Evolutionary conservation across 2,329 filamentous ascomycete genomes (phyloP), one percentile per base, ranked within the genome.

Genomic region (Xylaria hypoxylon): DNA sequence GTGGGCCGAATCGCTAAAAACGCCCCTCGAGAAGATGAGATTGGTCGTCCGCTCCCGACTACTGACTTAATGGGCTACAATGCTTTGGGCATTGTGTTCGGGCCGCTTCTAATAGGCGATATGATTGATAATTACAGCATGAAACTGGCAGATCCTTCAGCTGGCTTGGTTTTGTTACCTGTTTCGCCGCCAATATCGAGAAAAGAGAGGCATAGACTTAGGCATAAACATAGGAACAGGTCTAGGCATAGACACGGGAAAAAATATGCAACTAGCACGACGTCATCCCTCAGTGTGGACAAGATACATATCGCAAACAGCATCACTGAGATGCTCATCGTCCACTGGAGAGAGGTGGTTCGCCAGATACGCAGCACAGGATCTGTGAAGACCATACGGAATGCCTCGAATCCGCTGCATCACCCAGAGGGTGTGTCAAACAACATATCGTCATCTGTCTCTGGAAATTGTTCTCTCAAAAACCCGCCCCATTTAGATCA

Each of bases 261-360:
- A 5, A 19, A 15, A 4, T 26, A 56, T 15, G 35, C 19, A 10
- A 19, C 51, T 10, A 31, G 6, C 15, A 7, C 69, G 73, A 1
- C 73, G 74, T 15, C 67, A 64, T 24, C 62, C 69, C 73, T 79
- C 4, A 75, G 77, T 0, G 77, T 90, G 19, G 84, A 89, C 78
- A 90, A 87, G 70, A 80, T 89, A 24, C 80, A 83, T 50, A 77
- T 89, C 60, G 87, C 87, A 11, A 89, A 88, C 65, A 78, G 79
- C 35, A 84, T 91, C 33, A 80, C 87, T 0, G 87, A 90, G 74
- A 90, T 91, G 88, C 78, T 92, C 5, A 87, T 91, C 55, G 80
- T 84, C 1, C 84, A 90, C 68, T 92, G 89, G 90, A 81, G 86
- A 64, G 87, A 90, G 53, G 82, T 90, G 11, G 86, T 90, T 48